Evolutionary conservation across 805 yeast species (phyloP), one percentile per base, ranked within the genome.

Genomic region (Kockiozyma suomiensis): DNA sequence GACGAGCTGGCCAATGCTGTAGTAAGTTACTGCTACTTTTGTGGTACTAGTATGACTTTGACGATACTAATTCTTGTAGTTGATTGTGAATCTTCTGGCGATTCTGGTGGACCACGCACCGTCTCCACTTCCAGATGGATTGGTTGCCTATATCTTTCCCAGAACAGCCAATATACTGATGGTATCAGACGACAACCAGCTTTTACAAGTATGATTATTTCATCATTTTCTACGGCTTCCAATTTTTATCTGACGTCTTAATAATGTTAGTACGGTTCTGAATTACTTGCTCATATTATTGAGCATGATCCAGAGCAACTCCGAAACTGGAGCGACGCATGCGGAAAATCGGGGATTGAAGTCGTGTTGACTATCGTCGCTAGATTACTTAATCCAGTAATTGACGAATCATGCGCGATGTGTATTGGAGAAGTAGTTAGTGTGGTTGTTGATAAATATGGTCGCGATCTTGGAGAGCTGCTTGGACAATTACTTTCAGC

Each of bases 381-480:
- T 2, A 85, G 85, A 68, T 82, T 90, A 54, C 78, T 93, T 33
- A 82, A 88, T 0, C 89, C 96, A 0, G 76, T 51, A 5, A 30
- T 88, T 58, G 81, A 87, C 15, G 97, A 91, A 66, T 82, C 87
- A 46, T 97, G 96, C 0, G 92, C 96, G 0, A 79, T 85, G 74
- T 86, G 88, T 59, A 82, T 89, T 46, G 97, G 93, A 12, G 85
- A 68, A 6, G 80, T 88, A 23, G 84, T 88, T 1, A 77, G 82
- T 10, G 80, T 86, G 0, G 76, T 87, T 35, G 78, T 88, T 38
- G 81, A 82, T 19, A 81, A 81, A 51, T 65, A 49, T 38, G 76
- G 80, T 3, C 66, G 66, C 17, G 75, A 75, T 54, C 69, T 79
- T 4, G 72, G 75, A 12, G 73, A 74, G 15, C 59, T 80, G 28